Evolutionary conservation across 352 stramenopile species (phyloP).

Genomic region (Globisporangium alternatum): DNA sequence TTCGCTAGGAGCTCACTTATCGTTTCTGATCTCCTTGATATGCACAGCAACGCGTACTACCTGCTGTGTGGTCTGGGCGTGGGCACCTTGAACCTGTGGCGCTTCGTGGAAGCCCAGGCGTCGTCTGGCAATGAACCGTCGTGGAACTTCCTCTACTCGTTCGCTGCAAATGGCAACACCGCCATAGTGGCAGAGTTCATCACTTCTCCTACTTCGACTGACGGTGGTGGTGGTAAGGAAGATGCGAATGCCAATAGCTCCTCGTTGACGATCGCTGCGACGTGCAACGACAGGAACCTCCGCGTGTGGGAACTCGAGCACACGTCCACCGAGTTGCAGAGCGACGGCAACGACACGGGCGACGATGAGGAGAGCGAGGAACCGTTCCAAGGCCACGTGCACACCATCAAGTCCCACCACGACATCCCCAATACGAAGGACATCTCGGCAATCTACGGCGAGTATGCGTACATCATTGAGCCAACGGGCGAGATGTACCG

Average conservation of each 20-base stretch:
- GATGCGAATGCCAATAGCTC: conserved; percentile 1
- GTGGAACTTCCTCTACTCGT: conserved; percentile 58
- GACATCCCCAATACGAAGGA: conserved; percentile 64
- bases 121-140: conserved; percentile 23
- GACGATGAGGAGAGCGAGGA: conserved; percentile 18
- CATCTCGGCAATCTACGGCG: conserved; percentile 50
- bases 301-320: conserved; percentile 66
- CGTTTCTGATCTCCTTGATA: neutral
- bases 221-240: neutral
- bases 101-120: conserved; percentile 45
- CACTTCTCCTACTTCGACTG: conserved; percentile 15
- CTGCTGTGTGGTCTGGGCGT: conserved; percentile 71
- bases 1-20: neutral
- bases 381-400: conserved; percentile 15
- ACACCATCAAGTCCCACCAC: conserved; percentile 50
- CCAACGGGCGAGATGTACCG: conserved; percentile 64
- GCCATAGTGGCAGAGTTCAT: conserved; percentile 55
- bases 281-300: conserved; percentile 56
- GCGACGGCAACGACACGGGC: conserved; percentile 22
- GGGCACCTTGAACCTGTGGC: conserved; percentile 70
- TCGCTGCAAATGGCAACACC: conserved; percentile 55
- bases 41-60: conserved; percentile 59
- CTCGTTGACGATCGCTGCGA: conserved; percentile 41
- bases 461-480: conserved; percentile 65
- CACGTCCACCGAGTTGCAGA: conserved; percentile 22